A percentile compares a stretch with the other conserved stretches of the same genome.
phyloP scores from a whole-genome alignment of 2,329 filamentous ascomycete genomes.

The Zelopaecilomyces penicillatus region DNA sequence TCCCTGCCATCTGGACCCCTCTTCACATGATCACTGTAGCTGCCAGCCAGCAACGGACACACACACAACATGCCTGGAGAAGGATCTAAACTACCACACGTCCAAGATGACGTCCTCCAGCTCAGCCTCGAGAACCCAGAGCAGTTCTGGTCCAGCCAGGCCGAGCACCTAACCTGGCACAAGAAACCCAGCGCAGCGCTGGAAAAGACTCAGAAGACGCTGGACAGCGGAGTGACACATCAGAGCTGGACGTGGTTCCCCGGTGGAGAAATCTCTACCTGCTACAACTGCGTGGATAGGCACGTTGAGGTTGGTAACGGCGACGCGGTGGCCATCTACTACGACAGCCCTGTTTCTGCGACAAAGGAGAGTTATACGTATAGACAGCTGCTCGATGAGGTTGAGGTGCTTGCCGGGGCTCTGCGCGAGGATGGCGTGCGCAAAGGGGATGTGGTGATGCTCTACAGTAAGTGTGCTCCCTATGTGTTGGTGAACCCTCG shows the following conservation, averaged over 20 bases:
- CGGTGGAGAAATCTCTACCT: constrained; percentile 80
- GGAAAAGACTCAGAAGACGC: constrained; percentile 49
- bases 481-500: not conserved
- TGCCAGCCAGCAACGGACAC: not conserved
- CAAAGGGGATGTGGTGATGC: constrained; percentile 77
- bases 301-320: constrained; percentile 79
- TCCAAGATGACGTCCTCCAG: constrained; percentile 43
- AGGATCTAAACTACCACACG: constrained; percentile 13
- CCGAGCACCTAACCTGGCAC: constrained; percentile 72
- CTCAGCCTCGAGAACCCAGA: constrained; percentile 61
- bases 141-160: constrained; percentile 68
- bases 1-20: constrained; percentile 3
- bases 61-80: constrained; percentile 11
- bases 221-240: constrained; percentile 55
- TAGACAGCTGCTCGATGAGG: constrained; percentile 63
- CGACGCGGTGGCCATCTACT: constrained; percentile 66
- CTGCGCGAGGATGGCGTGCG: constrained; percentile 72
- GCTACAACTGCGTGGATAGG: constrained; percentile 84
- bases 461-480: constrained; percentile 60
- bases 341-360: constrained; percentile 77
- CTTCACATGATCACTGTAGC: constrained; percentile 3
- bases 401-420: constrained; percentile 74
- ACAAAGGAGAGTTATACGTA: constrained; percentile 70
- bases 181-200: constrained; percentile 60
- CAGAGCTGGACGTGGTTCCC: constrained; percentile 86